Conservation (phyloP, 176 grass and related monocot species). For the Oryza australiensis region DNA sequence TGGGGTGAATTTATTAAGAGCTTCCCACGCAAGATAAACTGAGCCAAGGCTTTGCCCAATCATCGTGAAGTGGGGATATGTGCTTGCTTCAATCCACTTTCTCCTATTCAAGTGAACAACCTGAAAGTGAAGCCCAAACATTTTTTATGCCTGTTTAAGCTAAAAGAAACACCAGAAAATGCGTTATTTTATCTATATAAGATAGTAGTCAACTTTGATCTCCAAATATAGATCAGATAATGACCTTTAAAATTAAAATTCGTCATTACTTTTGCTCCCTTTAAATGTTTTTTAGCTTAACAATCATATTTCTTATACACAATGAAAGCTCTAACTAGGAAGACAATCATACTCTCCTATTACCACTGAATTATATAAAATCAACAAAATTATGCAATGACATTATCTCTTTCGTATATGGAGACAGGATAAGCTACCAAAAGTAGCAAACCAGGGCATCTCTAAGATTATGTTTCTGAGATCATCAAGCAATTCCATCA, state of each 20-base stretch:
- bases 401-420: background rate
- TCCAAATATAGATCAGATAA: background rate
- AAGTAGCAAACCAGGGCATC: no score
- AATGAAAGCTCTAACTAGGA: background rate
- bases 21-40: slow-evolving; percentile 89
- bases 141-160: no score
- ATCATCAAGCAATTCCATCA: background rate
- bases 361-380: background rate
- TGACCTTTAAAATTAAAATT: background rate
- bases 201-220: background rate
- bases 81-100: slow-evolving; percentile 91
- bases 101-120: slow-evolving; percentile 79
- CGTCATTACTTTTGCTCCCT: background rate
- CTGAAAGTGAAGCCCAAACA: slow-evolving; percentile 44
- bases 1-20: slow-evolving; percentile 69
- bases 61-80: slow-evolving; percentile 89
- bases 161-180: no score
- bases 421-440: background rate
- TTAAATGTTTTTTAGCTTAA: background rate
- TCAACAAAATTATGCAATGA: background rate
- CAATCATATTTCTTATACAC: no score
- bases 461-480: background rate
- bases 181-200: background rate
- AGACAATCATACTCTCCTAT: background rate
- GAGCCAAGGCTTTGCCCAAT: slow-evolving; percentile 95